Evolutionary conservation across 352 stramenopile genomes (phyloP).

Genomic region (Peronospora belbahrii): DNA sequence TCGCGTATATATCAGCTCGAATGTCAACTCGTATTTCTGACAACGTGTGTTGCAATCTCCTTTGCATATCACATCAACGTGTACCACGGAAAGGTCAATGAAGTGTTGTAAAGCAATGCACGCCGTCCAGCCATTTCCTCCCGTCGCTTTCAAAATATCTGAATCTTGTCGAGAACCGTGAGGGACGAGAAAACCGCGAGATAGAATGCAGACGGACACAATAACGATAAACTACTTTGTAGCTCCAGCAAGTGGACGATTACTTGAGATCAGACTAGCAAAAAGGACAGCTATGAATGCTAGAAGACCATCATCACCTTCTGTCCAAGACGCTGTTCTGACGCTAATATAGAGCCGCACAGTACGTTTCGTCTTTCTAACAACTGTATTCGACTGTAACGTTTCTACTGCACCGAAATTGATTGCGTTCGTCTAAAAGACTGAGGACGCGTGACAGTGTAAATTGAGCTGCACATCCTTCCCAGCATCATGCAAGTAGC

Average conservation of each 20-base stretch:
- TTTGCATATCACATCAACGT: constrained; percentile 17
- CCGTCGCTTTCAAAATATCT: constrained; percentile 1
- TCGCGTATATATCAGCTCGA: constrained; percentile 36
- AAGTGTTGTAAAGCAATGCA: constrained; percentile 32
- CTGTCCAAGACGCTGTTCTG: constrained; percentile 1
- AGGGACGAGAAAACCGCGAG: constrained; percentile 8
- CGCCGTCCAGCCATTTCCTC: constrained; percentile 16
- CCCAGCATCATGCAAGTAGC: not conserved
- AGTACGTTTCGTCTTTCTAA: constrained; percentile 24
- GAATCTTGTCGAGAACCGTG: constrained; percentile 10
- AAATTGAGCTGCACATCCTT: not conserved
- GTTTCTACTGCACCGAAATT: not conserved
- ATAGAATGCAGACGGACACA: not conserved
- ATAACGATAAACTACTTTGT: not conserved
- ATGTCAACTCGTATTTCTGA: constrained; percentile 32
- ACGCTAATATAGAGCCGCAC: not conserved
- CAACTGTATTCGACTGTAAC: constrained; percentile 1
- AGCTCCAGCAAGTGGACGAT: constrained; percentile 15
- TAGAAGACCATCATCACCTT: constrained; percentile 4
- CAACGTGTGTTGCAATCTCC: no score
- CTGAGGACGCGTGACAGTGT: not conserved
- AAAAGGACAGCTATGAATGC: constrained; percentile 28
- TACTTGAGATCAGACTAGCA: constrained; percentile 27
- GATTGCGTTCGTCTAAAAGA: not conserved
- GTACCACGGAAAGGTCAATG: constrained; percentile 27